These are phyloP conservation scores for Ilex paraguariensis DNA, from an alignment of 305 asterid genomes.

Conservation along the genomic window DNA sequence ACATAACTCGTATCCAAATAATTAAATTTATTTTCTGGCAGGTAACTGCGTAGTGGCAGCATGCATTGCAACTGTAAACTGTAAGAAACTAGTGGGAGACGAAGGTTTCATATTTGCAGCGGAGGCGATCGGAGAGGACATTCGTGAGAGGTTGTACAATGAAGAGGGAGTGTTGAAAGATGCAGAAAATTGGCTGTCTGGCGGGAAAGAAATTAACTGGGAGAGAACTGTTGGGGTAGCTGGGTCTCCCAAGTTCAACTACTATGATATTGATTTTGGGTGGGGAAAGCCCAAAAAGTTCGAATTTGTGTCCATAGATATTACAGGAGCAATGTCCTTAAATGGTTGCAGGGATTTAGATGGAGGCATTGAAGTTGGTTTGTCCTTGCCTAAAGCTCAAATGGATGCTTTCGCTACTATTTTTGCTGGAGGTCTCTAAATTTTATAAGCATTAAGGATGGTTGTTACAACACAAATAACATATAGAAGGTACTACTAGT, in stretches of 20 bases:
- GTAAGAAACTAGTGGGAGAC: conserved; percentile 18
- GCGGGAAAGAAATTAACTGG: neutral
- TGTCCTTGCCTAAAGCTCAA: conserved; percentile 29
- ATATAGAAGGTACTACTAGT: too few relatives aligned
- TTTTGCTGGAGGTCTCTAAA: conserved; percentile 25
- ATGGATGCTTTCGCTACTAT: conserved; percentile 42
- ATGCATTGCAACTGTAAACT: conserved; percentile 12
- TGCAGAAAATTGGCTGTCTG: conserved; percentile 24
- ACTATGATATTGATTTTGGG: conserved; percentile 29
- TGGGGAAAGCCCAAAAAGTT: conserved; percentile 41
- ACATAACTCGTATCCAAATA: too few relatives aligned
- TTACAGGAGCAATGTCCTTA: conserved; percentile 24
- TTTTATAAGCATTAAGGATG: neutral
- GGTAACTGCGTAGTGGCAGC: conserved; percentile 23
- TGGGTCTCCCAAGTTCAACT: conserved; percentile 26
- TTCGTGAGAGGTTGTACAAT: conserved; percentile 23
- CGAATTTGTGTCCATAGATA: conserved; percentile 31
- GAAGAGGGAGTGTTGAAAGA: conserved; percentile 31
- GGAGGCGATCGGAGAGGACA: conserved; percentile 21
- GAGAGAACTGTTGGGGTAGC: conserved; percentile 24
- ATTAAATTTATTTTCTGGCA: too few relatives aligned
- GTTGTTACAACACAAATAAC: too few relatives aligned
- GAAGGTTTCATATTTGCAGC: conserved; percentile 31
- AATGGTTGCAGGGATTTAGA: conserved; percentile 22
- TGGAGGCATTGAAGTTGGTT: conserved; percentile 42